Evolutionary conservation across 129 eudicot species (phyloP), one percentile per base, ranked within the genome.

Genomic region (Chrysanthemum lavandulifolium): DNA sequence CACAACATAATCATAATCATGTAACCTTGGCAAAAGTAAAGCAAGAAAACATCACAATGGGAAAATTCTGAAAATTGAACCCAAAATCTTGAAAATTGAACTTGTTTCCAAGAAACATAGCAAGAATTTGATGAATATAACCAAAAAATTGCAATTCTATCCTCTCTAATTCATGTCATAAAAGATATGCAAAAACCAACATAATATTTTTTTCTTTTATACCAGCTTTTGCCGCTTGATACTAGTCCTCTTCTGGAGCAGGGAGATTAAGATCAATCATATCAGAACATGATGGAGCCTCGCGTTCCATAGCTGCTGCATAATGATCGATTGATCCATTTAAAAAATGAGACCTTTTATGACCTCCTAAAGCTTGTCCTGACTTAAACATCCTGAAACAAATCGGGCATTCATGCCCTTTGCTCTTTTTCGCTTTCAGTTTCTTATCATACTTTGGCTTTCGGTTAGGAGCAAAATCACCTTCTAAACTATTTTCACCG

Each of bases 331-430:
- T 76, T 50, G 86, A 49, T 47, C 85, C 88, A 5, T 78, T 83
- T 27, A 89, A 55, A 57, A 92, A 83, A 81, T 92, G 97, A 57
- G 97, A 84, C 86, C 97, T 81, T 82, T 89, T 87, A 76, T 92
- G 98, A 61, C 98, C 98, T 63, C 98, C 98, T 73, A 92, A 81
- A 50, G 98, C 98, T 84, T 92, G 98, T 23, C 98, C 98, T 0
- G 91, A 86, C 80, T 87, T 86, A 62, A 86, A 92, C 52, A 89
- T 81, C 81, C 79, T 83, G 67, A 77, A 69, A 71, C 98, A 92
- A 45, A 85, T 83, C 12, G 96, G 98, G 71, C 98, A 92, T 71
- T 84, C 87, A 25, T 92, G 94, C 6, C 85, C 94, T 74, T 86
- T 92, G 71, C 33, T 61, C 82, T 92, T 89, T 86, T 85, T 92